Base-by-base conservation (phyloP, 2,329 filamentous ascomycete genomes). In the Aspergillus sp. region DNA sequence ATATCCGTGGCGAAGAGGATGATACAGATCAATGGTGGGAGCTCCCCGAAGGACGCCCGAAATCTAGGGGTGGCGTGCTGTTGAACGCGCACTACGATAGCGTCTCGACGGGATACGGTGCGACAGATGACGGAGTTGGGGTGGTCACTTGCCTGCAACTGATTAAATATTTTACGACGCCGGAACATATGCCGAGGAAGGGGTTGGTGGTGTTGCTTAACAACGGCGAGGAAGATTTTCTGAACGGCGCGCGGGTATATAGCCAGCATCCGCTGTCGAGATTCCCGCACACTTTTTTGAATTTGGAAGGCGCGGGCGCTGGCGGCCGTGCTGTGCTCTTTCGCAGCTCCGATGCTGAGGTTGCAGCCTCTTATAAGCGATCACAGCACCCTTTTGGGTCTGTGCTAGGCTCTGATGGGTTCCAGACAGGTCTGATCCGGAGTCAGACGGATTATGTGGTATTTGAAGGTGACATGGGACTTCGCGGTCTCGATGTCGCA, bases 11-110 rank as follows among this genome's bases (percentile, higher is more conserved):
- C 33, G 85, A 82, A 39, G 85, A 92, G 52, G 91, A 93, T 64
- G 84, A 88, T 24, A 78, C 83, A 30, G 86, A 87, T 8, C 81
- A 85, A 44, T 96, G 90, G 89, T 96, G 89, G 90, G 80, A 81
- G 37, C 74, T 75, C 39, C 74, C 73, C 42, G 74, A 77, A 56
- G 78, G 78, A 61, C 75, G 77, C 60, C 80, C 80, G 20, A 80
- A 82, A 60, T 82, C 48, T 8, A 85, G 85, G 60, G 89, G 90
- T 17, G 91, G 92, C 33, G 91, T 96, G 17, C 82, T 99, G 45
- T 89, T 98, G 64, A 98, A 97, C 72, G 93, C 93, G 17, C 95
- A 98, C 71, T 96, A 95, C 70, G 95, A 96, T 75, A 93, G 89
- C 57, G 95, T 98, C 5, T 90, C 92, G 13, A 96, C 92, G 3